Evolutionary conservation across 169 alveolate genomes (phyloP), one percentile per base, ranked within the genome.

Genomic region (Plasmodium vivax): DNA sequence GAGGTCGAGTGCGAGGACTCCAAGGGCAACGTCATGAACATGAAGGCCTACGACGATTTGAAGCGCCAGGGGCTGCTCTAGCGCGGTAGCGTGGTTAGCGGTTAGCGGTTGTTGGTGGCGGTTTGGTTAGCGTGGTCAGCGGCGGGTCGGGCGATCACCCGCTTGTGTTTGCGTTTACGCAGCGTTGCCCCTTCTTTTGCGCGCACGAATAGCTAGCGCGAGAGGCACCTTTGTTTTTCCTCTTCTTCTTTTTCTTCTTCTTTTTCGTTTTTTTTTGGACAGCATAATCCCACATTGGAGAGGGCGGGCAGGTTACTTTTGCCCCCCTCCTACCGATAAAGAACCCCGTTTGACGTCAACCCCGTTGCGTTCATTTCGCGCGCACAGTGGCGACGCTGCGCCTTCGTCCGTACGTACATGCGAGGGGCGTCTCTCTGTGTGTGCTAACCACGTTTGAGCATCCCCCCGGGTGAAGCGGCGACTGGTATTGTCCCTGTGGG

Each of bases 1-100:
- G 99, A 98, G 92, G 98, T 99, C 72, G 99, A 99, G 93, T 98
- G 98, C 95, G 99, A 99, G 91, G 99, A 99, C 97, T 96, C 98
- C 5, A 98, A 98, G 84, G 99, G 99, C 9, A 99, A 99, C 87
- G 98, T 99, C 32, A 95, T 98, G 97, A 98, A 96, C 74, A 97
- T 98, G 87, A 98, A 98, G 93, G 98, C 99, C 83, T 98, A 97
- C 83, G 97, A 97, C 72, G 99, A 98, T 95, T 96, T 99, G 84
- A 96, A 97, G 92, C 96, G 98, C 85, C 99, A 98, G 93, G 99
- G 99, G 51, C 96, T 98, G 71, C 96, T 98, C 71, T 96, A 94
- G 93, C 16, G 27, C 27, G 27, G 27, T 23, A 23, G 27, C 27
- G 27, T 0, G 27, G 27, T 23, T 23, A 23, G 27, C 27, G 27